Conservation (phyloP, 495 filamentous ascomycete species). For the Talaromyces stipitatus region DNA sequence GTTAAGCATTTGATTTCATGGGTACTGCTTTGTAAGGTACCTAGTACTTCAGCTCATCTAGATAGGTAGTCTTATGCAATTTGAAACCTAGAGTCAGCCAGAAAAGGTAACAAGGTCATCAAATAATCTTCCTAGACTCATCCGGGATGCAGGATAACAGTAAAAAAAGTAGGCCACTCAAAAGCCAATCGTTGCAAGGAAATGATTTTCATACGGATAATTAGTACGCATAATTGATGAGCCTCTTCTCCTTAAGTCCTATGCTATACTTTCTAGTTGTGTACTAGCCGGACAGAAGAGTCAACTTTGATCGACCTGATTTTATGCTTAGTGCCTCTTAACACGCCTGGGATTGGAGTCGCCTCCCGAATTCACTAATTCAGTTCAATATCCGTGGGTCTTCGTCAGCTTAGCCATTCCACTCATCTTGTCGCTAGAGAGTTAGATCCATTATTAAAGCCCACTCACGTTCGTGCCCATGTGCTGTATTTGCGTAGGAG, state of each 20-base stretch:
- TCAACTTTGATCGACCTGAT: neutral
- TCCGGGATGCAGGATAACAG: too few relatives aligned
- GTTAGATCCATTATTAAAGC: neutral
- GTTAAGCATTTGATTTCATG: too few relatives aligned
- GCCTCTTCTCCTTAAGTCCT: neutral
- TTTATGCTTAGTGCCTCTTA: neutral
- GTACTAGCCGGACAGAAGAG: neutral
- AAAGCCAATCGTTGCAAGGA: too few relatives aligned
- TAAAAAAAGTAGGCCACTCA: too few relatives aligned
- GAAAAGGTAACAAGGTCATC: too few relatives aligned
- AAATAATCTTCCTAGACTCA: too few relatives aligned
- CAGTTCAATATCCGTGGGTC: neutral
- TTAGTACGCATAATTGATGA: too few relatives aligned
- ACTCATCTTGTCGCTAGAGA: neutral
- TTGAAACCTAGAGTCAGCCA: too few relatives aligned
- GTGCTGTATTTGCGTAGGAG: neutral
- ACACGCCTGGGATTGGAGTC: neutral
- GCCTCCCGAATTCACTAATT: neutral
- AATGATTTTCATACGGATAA: too few relatives aligned
- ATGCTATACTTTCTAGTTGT: neutral
- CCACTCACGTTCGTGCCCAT: neutral
- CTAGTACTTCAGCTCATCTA: too few relatives aligned
- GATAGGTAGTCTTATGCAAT: too few relatives aligned
- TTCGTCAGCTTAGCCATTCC: neutral
- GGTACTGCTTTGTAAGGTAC: too few relatives aligned